Conservation (phyloP, 73 alveolate genomes). For the Uronychia binucleata region DNA sequence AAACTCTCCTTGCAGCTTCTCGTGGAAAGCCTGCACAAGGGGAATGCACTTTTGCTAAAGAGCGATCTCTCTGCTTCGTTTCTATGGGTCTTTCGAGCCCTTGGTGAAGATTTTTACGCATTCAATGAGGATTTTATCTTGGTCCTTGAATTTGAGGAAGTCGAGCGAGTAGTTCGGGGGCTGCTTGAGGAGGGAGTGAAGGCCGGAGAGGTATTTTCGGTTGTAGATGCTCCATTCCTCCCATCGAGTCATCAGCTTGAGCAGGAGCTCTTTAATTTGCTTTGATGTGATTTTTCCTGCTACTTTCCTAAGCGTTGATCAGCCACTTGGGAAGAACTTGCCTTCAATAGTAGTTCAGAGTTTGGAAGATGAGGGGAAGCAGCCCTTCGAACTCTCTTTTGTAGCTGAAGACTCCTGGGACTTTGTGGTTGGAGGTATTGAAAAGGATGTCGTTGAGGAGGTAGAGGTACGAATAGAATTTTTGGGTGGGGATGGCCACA, state of each 20-base stretch:
- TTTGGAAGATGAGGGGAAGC: conserved; percentile 55
- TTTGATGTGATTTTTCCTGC: conserved; percentile 50
- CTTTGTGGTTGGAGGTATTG: conserved; percentile 62
- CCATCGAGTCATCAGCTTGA: conserved; percentile 59
- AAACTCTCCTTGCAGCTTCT: conserved; percentile 12
- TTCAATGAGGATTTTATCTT: conserved; percentile 7
- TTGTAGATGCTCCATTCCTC: conserved; percentile 59
- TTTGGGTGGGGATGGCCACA: not conserved
- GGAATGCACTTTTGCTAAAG: conserved; percentile 9
- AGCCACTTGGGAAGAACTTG: too few species aligned
- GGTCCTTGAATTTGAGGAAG: conserved; percentile 7
- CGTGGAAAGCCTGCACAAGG: conserved; percentile 2
- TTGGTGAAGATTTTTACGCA: conserved; percentile 18
- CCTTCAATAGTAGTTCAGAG: conserved; percentile 22
- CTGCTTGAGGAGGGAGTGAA: conserved; percentile 29
- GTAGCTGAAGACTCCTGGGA: conserved; percentile 73
- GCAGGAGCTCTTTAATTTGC: conserved; percentile 16
- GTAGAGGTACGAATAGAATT: conserved; percentile 41
- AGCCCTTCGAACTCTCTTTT: conserved; percentile 68
- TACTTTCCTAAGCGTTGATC: conserved; percentile 2
- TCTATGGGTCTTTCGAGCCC: conserved; percentile 8
- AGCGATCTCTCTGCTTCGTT: not conserved
- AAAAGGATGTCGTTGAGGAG: conserved; percentile 69
- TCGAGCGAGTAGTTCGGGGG: conserved; percentile 15
- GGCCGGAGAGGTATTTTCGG: conserved; percentile 55